phyloP scores from a whole-genome alignment of 2,329 filamentous ascomycete species.

The Cladophialophora yegresii region DNA sequence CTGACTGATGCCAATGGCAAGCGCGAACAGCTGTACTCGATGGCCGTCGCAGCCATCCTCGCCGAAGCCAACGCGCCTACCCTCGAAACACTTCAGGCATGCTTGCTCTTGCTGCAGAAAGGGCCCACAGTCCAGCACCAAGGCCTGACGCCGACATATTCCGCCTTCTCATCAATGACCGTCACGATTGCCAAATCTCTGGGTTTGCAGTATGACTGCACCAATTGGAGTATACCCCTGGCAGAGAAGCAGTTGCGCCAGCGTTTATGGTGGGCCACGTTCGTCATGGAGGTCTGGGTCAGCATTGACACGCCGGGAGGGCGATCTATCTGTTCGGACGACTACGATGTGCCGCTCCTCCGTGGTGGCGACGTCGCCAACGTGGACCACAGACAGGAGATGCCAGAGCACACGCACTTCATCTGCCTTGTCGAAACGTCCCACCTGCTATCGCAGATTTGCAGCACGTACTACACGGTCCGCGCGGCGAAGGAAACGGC shows the following conservation, averaged over 20 bases:
- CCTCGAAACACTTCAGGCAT: slow-evolving; percentile 57
- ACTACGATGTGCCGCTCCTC: slow-evolving; percentile 20
- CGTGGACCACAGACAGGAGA: not conserved
- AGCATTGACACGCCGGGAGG: slow-evolving; percentile 24
- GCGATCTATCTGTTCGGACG: slow-evolving; percentile 11
- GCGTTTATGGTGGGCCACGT: slow-evolving; percentile 53
- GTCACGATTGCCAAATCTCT: slow-evolving; percentile 58
- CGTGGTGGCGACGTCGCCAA: not conserved
- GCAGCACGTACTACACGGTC: slow-evolving; percentile 19
- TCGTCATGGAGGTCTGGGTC: slow-evolving; percentile 50
- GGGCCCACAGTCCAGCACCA: slow-evolving; percentile 40
- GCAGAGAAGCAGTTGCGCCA: slow-evolving; percentile 47
- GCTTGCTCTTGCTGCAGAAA: slow-evolving; percentile 51
- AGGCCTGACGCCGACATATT: slow-evolving; percentile 45
- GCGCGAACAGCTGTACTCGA: slow-evolving; percentile 23
- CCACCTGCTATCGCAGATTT: slow-evolving; percentile 18
- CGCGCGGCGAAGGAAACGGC: slow-evolving; percentile 11
- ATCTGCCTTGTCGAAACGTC: slow-evolving; percentile 7
- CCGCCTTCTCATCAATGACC: slow-evolving; percentile 54
- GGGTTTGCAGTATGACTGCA: slow-evolving; percentile 50
- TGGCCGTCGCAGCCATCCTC: slow-evolving; percentile 20
- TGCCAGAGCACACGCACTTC: slow-evolving; percentile 6
- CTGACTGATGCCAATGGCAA: slow-evolving; percentile 32
- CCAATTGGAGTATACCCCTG: slow-evolving; percentile 46
- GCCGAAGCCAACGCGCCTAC: slow-evolving; percentile 41